phyloP scores from a whole-genome alignment of 345 rosid species.

The Corchorus olitorius region DNA sequence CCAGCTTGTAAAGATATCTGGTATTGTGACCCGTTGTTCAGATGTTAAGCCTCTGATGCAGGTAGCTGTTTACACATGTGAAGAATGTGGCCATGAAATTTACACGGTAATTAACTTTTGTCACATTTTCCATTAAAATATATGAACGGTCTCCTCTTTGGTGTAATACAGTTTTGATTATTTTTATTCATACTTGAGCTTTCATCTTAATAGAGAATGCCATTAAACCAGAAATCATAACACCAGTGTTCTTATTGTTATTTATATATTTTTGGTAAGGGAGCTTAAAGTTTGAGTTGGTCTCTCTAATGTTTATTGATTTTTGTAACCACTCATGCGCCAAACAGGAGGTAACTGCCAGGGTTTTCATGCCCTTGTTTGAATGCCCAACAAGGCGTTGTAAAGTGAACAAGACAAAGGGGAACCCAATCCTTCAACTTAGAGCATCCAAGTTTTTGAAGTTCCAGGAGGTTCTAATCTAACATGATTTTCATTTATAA shows the following conservation, averaged over 20 bases:
- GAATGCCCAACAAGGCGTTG: slow-evolving; percentile 86
- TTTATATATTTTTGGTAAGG: not conserved
- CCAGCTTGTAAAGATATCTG: slow-evolving; percentile 86
- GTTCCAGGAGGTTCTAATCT: slow-evolving; percentile 85
- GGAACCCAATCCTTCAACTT: slow-evolving; percentile 94
- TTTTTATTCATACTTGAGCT: slow-evolving; percentile 3
- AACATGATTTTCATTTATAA: slow-evolving; percentile 17
- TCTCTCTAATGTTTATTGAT: not conserved
- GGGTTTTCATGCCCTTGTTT: slow-evolving; percentile 93
- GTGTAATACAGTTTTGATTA: not conserved
- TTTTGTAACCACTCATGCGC: slow-evolving; percentile 25
- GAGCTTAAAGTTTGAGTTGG: slow-evolving; percentile 2
- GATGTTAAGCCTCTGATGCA: slow-evolving; percentile 99
- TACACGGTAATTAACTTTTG: slow-evolving; percentile 64
- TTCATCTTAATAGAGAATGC: not conserved
- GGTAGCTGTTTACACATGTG: slow-evolving; percentile 97
- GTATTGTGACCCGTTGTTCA: slow-evolving; percentile 95
- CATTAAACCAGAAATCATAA: not conserved
- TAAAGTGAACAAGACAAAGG: slow-evolving; percentile 58
- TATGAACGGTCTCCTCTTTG: slow-evolving; percentile 8
- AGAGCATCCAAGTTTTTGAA: slow-evolving; percentile 95
- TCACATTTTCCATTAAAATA: not conserved
- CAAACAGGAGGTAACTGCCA: slow-evolving; percentile 83
- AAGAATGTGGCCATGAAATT: slow-evolving; percentile 93
- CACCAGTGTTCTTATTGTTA: not conserved